A percentile compares a stretch with the other conserved stretches of the same genome.
Evolutionary conservation across 2,329 filamentous ascomycete species (phyloP).

Genomic region (Aspergillus sp.): DNA sequence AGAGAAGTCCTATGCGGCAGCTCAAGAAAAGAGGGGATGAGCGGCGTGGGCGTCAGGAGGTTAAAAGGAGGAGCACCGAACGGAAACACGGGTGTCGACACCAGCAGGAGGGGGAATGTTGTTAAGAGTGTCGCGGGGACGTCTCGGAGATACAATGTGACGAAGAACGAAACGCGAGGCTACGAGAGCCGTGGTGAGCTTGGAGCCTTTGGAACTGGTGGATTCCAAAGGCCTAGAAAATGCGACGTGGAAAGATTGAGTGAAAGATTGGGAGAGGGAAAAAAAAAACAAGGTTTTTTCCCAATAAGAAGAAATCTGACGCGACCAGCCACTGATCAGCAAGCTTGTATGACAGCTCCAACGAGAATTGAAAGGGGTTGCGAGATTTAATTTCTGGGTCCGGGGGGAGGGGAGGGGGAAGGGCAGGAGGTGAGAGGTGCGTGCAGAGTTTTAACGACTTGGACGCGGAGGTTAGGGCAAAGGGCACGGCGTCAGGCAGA

Average conservation of each 20-base stretch:
- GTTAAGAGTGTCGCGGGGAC: constrained; percentile 50
- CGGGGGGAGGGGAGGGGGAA: not conserved
- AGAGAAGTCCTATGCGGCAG: constrained; percentile 99
- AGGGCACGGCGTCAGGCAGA: constrained; percentile 26
- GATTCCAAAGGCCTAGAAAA: constrained; percentile 40
- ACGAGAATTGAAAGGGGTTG: constrained; percentile 6
- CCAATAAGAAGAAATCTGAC: constrained; percentile 16
- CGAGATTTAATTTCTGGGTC: constrained; percentile 20
- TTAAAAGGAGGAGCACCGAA: constrained; percentile 42
- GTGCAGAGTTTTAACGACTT: constrained; percentile 24
- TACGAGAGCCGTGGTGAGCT: constrained; percentile 42
- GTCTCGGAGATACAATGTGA: constrained; percentile 48
- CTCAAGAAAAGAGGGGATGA: constrained; percentile 69
- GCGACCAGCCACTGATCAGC: constrained; percentile 20
- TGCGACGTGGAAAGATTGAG: constrained; percentile 6
- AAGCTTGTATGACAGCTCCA: not conserved
- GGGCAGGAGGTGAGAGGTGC: constrained; percentile 14
- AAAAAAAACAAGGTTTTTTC: constrained; percentile 18
- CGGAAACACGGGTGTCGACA: constrained; percentile 30
- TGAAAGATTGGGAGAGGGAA: constrained; percentile 4
- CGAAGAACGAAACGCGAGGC: constrained; percentile 32
- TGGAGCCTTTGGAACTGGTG: constrained; percentile 39
- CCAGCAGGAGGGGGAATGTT: constrained; percentile 48
- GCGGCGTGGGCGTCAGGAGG: constrained; percentile 39
- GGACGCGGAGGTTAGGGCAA: constrained; percentile 26